Evolutionary conservation across 495 filamentous ascomycete species (phyloP).

Genomic region (Hyaloscypha finlandica): DNA sequence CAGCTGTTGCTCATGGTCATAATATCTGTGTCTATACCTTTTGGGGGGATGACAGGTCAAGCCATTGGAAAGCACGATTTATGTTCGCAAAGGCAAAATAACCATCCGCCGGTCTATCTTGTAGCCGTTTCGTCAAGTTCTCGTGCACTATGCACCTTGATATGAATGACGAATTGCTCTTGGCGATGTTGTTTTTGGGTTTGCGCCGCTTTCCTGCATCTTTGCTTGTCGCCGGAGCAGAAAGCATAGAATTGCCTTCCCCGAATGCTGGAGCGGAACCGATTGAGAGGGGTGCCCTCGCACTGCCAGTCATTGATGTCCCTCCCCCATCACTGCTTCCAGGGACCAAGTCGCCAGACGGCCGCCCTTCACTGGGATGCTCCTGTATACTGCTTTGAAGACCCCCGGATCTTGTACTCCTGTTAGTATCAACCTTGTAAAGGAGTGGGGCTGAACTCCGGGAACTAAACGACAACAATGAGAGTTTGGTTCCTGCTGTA

Average conservation of each 20-base stretch:
- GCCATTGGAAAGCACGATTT: conserved; percentile 84
- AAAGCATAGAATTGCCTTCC: conserved; percentile 77
- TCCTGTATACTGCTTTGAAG: conserved; percentile 58
- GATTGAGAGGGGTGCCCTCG: conserved; percentile 30
- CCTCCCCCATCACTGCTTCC: conserved; percentile 36
- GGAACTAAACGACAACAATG: conserved; percentile 65
- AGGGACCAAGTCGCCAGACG: conserved; percentile 54
- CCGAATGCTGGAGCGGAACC: conserved; percentile 72
- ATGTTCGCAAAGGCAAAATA: conserved; percentile 92
- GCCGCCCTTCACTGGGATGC: conserved; percentile 58
- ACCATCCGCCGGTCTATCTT: conserved; percentile 76
- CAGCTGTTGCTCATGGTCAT: background rate
- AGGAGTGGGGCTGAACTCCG: conserved; percentile 47
- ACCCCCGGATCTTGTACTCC: conserved; percentile 43
- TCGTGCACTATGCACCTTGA: conserved; percentile 94
- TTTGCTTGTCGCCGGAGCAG: conserved; percentile 52
- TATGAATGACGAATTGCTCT: conserved; percentile 97
- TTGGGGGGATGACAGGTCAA: conserved; percentile 55
- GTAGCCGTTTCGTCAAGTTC: conserved; percentile 69
- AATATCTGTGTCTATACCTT: conserved; percentile 47
- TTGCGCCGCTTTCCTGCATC: conserved; percentile 80
- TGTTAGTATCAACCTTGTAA: conserved; percentile 47
- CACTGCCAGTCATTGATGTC: conserved; percentile 33
- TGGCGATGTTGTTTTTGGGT: conserved; percentile 95
- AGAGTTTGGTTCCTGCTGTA: conserved; percentile 83